Conservation (phyloP, 371 early-diverging fungal species). For the Conidiobolus coronatus region DNA sequence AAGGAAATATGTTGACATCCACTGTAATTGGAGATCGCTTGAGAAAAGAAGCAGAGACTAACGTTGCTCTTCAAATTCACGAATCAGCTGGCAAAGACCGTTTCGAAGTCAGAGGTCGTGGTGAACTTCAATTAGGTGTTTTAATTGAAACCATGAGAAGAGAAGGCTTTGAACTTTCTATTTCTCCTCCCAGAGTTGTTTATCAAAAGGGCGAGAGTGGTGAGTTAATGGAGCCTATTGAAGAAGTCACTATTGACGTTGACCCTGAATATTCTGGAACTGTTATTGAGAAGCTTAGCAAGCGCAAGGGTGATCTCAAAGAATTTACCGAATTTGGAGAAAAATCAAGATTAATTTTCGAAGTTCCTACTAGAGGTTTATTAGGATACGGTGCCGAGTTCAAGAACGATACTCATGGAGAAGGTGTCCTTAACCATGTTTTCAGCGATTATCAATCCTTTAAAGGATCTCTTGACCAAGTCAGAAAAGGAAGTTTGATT, state of each 20-base stretch:
- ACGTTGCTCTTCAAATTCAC: constrained; percentile 42
- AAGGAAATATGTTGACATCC: constrained; percentile 44
- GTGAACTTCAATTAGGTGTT: constrained; percentile 59
- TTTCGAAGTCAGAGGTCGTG: constrained; percentile 60
- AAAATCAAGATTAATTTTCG: constrained; percentile 37
- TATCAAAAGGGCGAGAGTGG: constrained; percentile 20
- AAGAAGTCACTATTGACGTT: constrained; percentile 55
- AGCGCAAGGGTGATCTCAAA: constrained; percentile 51
- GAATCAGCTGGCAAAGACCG: constrained; percentile 26
- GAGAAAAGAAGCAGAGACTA: constrained; percentile 45
- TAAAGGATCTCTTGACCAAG: constrained; percentile 35
- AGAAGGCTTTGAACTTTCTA: constrained; percentile 59
- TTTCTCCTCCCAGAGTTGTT: constrained; percentile 52
- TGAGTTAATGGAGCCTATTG: constrained; percentile 43
- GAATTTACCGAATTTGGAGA: constrained; percentile 36
- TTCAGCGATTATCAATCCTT: constrained; percentile 35
- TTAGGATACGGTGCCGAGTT: constrained; percentile 56
- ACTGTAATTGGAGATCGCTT: constrained; percentile 47
- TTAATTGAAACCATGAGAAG: constrained; percentile 69
- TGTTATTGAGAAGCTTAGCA: constrained; percentile 51
- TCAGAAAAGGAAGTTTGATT: constrained; percentile 43
- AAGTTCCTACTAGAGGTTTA: constrained; percentile 52
- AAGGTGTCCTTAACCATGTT: constrained; percentile 42
- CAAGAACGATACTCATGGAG: constrained; percentile 45
- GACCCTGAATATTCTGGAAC: constrained; percentile 33